Conservation (phyloP, 2,329 filamentous ascomycete species). For the Apiospora pterosperma region DNA sequence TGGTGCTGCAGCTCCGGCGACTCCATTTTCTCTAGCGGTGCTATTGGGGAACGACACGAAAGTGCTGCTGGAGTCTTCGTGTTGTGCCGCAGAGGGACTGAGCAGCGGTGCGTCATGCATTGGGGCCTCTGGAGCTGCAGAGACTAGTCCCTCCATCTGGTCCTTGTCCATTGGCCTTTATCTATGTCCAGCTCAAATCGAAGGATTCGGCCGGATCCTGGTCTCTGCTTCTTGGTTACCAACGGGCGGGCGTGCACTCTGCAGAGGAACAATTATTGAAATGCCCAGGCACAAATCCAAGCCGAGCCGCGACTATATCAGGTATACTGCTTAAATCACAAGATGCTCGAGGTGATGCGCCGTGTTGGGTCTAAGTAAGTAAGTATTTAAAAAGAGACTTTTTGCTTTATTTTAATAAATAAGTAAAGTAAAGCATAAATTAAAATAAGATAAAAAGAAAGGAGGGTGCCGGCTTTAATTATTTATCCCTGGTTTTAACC, state of each 20-base stretch:
- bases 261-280: neutral
- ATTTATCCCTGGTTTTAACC: constrained; percentile 2
- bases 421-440: neutral
- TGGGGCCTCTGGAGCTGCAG: neutral
- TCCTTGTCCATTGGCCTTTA: neutral
- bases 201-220: neutral
- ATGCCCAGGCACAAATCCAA: neutral
- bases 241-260: neutral
- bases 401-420: neutral
- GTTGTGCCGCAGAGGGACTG: neutral
- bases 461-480: neutral
- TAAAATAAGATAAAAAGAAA: neutral
- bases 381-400: neutral
- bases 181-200: neutral
- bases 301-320: neutral
- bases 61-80: neutral
- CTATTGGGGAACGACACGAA: neutral
- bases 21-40: neutral
- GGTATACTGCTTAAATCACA: neutral
- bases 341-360: neutral
- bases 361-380: neutral
- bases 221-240: neutral
- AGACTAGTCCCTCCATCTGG: neutral
- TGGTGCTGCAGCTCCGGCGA: neutral
- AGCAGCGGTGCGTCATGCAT: neutral